Base-by-base conservation (phyloP, 345 rosid species). In the Psidium guajava region DNA sequence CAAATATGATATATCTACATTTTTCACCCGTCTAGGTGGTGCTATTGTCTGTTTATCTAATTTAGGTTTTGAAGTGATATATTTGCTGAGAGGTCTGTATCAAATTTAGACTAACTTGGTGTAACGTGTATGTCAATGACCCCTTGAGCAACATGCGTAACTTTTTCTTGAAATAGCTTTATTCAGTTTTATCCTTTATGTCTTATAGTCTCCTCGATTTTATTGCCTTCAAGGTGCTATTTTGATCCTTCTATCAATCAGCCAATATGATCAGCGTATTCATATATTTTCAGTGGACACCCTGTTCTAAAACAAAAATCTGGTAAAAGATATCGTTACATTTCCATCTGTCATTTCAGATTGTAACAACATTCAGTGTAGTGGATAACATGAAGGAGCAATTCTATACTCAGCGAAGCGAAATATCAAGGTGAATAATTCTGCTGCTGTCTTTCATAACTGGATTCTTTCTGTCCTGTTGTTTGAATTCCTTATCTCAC, bases 371-470 rank as follows among this genome's bases (percentile, higher is more conserved):
- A 85, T 97, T 97, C 91, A 93, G 98, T 87, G 94, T 97, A 40
- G 98, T 95, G 86, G 99, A 94, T 90, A 94, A 91, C 90, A 92
- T 97, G 95, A 95, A 92, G 86, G 96, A 93, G 89, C 98, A 93
- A 64, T 93, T 97, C 85, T 92, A 93, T 86, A 87, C 92, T 87
- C 93, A 88, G 84, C 91, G 84, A 20, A 91, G 87, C 84, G 87
- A 91, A 91, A 83, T 88, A 58, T 88, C 92, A 27, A 93, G 94
- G 99, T 97, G 56, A 27, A 44, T 44, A 59, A 52, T 83, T 58
- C 50, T 24, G 32, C 59, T 54, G 32, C 58, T 25, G 59, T 59
- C 57, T 25, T 83, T 83, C 64, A 14, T 20, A 21, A 28, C 24
- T 24, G 61, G 22, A 27, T 55, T 16, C 64, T 82, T 51, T 74